Conservation (phyloP, 2,329 filamentous ascomycete species). For the Phoma sp. region DNA sequence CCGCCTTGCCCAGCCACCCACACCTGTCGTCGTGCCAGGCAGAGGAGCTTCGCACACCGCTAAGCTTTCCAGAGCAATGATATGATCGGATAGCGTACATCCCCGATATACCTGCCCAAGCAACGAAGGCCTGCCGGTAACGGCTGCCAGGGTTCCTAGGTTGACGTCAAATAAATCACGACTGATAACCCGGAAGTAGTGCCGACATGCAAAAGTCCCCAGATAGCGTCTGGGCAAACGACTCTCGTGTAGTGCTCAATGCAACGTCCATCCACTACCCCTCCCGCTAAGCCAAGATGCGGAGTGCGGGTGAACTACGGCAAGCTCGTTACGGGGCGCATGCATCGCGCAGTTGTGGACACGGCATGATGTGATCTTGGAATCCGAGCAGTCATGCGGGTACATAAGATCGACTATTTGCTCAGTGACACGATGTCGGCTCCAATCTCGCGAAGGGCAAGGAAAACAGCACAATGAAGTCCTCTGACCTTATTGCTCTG, state of each 20-base stretch:
- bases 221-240: constrained; percentile 5
- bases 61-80: constrained; percentile 16
- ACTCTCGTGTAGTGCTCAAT: constrained; percentile 1
- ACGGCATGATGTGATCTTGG: constrained; percentile 9
- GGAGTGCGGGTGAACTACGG: constrained; percentile 20
- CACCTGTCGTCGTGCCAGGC: constrained; percentile 1
- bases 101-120: not conserved
- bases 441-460: not conserved
- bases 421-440: not conserved
- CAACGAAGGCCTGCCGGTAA: not conserved
- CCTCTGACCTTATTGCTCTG: constrained; percentile 8
- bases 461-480: constrained; percentile 6
- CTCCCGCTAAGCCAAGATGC: constrained; percentile 24
- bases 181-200: constrained; percentile 6
- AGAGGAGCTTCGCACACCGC: constrained; percentile 4
- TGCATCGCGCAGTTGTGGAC: not conserved
- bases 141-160: not conserved
- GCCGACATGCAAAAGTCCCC: not conserved
- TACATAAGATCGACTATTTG: not conserved
- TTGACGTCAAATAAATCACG: constrained; percentile 7
- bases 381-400: not conserved
- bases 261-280: constrained; percentile 19
- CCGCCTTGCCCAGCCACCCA: constrained; percentile 1
- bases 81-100: not conserved
- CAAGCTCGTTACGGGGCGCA: constrained; percentile 21